Percentiles rank a stretch among this genome's conserved stretches.
Conservation (phyloP, 768 basidiomycete genomes). For the Podaxis pistillaris region DNA sequence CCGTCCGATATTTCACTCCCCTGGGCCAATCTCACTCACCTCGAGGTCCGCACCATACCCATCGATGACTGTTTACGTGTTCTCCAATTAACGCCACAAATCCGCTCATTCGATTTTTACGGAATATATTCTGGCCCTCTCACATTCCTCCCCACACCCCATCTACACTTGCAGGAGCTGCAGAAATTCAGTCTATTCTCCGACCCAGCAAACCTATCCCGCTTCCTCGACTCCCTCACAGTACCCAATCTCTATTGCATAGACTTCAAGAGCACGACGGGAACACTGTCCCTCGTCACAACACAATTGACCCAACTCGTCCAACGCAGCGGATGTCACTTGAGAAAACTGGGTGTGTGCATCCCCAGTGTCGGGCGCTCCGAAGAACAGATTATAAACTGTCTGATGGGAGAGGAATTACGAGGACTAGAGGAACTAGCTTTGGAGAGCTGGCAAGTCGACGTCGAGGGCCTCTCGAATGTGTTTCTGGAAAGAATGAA, state of each 20-base stretch:
- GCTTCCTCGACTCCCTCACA: constrained; percentile 1
- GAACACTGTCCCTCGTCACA: background rate
- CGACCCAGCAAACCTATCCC: constrained; percentile 2
- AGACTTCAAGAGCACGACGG: constrained; percentile 12
- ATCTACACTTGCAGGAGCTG: background rate
- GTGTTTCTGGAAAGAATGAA: constrained; percentile 12
- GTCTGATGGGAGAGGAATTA: background rate
- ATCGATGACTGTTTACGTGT: constrained; percentile 10
- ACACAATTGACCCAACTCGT: constrained; percentile 2
- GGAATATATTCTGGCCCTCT: constrained; percentile 10
- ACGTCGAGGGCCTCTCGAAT: constrained; percentile 13
- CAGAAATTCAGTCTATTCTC: constrained; percentile 3
- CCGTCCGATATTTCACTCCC: constrained; percentile 8
- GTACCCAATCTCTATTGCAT: background rate
- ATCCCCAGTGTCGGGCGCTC: constrained; percentile 10
- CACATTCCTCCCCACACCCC: background rate
- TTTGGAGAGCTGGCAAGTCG: constrained; percentile 14
- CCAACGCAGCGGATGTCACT: background rate
- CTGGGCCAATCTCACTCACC: constrained; percentile 4
- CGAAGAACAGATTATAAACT: constrained; percentile 7
- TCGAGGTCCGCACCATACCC: constrained; percentile 10
- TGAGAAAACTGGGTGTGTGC: constrained; percentile 2
- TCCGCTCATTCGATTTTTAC: constrained; percentile 8
- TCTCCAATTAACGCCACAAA: constrained; percentile 1
- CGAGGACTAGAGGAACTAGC: background rate